Percentiles rank a stretch among this genome's conserved stretches.
phyloP scores from a whole-genome alignment of 208 protist genomes.

The Angomonas deanei region DNA sequence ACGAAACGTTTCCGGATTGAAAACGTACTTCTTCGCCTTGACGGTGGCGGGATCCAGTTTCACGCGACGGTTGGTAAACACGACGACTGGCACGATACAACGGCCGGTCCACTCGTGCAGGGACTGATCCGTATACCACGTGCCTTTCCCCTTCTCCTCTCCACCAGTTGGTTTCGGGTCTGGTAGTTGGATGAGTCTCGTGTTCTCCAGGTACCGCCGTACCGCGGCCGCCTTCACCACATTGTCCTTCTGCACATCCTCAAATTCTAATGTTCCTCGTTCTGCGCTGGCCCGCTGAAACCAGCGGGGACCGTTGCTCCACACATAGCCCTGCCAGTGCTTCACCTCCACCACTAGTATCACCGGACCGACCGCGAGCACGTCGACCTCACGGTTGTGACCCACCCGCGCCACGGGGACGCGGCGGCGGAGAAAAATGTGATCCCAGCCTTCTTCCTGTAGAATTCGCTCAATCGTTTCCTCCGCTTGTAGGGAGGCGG shows the following conservation, averaged over 20 bases:
- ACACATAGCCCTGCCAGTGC: constrained; percentile 87
- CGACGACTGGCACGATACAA: constrained; percentile 74
- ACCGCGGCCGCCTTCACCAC: constrained; percentile 76
- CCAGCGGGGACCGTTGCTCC: constrained; percentile 79
- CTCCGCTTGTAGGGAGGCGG: constrained; percentile 67
- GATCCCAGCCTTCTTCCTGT: constrained; percentile 63
- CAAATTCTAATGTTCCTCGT: constrained; percentile 67
- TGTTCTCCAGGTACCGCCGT: constrained; percentile 82
- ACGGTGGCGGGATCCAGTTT: constrained; percentile 72
- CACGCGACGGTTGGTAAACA: constrained; percentile 73
- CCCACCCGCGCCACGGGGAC: constrained; percentile 60
- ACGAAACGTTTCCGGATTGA: constrained; percentile 57
- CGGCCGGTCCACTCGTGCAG: constrained; percentile 71
- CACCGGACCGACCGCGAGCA: constrained; percentile 70
- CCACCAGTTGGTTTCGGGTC: constrained; percentile 14
- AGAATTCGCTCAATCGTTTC: constrained; percentile 59
- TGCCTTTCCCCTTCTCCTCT: constrained; percentile 17
- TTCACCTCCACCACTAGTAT: constrained; percentile 88
- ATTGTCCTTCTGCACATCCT: constrained; percentile 82
- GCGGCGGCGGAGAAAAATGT: constrained; percentile 77
- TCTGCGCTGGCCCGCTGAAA: constrained; percentile 53
- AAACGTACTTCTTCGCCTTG: constrained; percentile 57
- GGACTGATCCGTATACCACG: constrained; percentile 70
- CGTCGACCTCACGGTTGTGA: constrained; percentile 89
- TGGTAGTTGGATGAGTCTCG: constrained; percentile 53